Base-by-base conservation (phyloP, 495 filamentous ascomycete genomes). In the Neurospora sp. region DNA sequence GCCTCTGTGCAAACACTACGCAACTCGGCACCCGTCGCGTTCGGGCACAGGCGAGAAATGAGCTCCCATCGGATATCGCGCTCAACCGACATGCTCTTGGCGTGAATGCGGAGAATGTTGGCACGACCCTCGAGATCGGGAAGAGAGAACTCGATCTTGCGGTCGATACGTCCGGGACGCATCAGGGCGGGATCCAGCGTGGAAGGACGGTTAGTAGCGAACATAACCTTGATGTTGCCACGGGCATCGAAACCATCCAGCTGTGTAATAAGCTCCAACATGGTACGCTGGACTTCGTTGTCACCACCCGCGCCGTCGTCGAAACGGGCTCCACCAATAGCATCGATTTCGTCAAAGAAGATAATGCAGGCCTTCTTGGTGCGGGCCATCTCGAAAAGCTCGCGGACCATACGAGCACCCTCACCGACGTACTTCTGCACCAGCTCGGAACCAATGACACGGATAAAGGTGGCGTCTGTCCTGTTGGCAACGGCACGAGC, bases 221-320 rank as follows among this genome's bases (percentile, higher is more conserved):
- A 99, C 96, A 99, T 99, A 84, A 99, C 96, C 83, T 99, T 99
- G 86, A 99, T 99, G 83, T 99, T 99, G 79, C 96, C 96, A 78
- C 96, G 88, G 53, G 94, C 90, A 81, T 99, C 96, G 85, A 99
- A 99, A 71, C 96, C 96, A 81, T 99, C 96, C 72, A 99, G 87
- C 79, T 99, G 96, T 4, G 96, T 99, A 80, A 99, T 99, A 74
- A 99, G 87, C 79, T 99, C 96, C 84, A 99, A 83, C 96, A 99
- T 99, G 69, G 96, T 99, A 83, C 96, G 87, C 84, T 99, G 96
- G n/a, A 99, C 96, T 79, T 99, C 96, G 80, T 99, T 99, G 82
- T 99, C 96, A 74, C 96, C 96, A 76, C 96, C 96, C 59, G 96
- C 96, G 68, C 96, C 96, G 77, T 99, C 96, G 78, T 99, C 96